These are phyloP conservation scores for Limonium bicolor DNA, from an alignment of 148 eudicot genomes.

Conservation along the genomic window DNA sequence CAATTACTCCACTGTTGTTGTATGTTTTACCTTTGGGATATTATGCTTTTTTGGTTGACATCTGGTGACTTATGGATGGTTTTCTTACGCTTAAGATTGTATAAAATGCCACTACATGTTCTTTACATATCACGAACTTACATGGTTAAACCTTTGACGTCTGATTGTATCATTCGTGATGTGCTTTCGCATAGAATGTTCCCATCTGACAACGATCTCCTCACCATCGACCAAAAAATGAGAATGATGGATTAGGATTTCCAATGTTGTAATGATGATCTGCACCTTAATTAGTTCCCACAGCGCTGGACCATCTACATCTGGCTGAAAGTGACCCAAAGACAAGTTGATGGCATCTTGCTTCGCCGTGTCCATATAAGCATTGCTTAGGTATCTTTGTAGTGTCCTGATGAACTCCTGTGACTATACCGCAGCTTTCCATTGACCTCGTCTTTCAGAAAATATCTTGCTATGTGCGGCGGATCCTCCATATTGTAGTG, in stretches of 20 bases:
- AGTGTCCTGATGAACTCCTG: constrained; percentile 81
- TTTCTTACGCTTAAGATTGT: too few relatives aligned
- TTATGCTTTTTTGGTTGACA: too few relatives aligned
- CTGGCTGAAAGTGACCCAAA: constrained; percentile 87
- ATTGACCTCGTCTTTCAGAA: constrained; percentile 83
- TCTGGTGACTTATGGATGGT: too few relatives aligned
- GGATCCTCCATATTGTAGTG: constrained; percentile 93
- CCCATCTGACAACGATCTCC: constrained; percentile 86
- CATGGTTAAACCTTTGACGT: constrained; percentile 15
- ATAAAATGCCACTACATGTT: too few relatives aligned
- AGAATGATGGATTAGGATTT: constrained; percentile 40
- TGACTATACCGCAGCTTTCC: constrained; percentile 95
- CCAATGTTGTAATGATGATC: constrained; percentile 70
- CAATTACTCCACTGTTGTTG: too few relatives aligned
- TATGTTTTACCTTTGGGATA: too few relatives aligned
- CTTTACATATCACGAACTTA: too few relatives aligned
- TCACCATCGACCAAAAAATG: constrained; percentile 47
- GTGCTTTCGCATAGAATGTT: constrained; percentile 44
- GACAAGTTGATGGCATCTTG: constrained; percentile 98
- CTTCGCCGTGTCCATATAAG: constrained; percentile 89
- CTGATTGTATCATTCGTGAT: constrained; percentile 36
- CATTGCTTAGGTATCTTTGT: constrained; percentile 87
- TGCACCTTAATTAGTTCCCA: constrained; percentile 93
- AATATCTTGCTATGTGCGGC: constrained; percentile 99
- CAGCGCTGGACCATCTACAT: constrained; percentile 59